phyloP scores from a whole-genome alignment of 345 rosid species.

The Dipteronia dyeriana region DNA sequence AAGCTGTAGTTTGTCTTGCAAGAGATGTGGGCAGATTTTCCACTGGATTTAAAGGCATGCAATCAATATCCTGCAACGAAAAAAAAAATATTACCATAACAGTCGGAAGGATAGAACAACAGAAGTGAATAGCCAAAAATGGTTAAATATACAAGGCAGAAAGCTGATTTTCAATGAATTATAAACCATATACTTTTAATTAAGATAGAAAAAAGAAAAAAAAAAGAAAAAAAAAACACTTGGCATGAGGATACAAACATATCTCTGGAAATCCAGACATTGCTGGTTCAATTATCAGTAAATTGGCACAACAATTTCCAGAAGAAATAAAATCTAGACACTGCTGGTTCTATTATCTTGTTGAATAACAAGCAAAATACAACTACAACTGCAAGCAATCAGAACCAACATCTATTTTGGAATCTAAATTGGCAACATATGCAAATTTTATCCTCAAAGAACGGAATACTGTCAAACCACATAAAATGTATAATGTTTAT shows the following conservation, averaged over 20 bases:
- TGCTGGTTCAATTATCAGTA: background rate
- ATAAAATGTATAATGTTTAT: background rate
- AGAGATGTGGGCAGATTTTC: constrained; percentile 83
- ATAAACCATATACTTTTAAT: background rate
- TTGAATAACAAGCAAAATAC: background rate
- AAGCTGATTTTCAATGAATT: background rate
- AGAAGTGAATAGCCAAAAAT: constrained; percentile 5
- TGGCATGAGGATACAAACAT: background rate
- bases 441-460: background rate
- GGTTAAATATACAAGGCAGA: background rate
- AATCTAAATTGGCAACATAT: background rate
- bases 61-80: constrained; percentile 72
- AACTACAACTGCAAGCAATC: background rate
- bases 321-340: background rate
- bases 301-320: background rate
- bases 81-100: constrained; percentile 20
- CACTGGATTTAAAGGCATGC: constrained; percentile 71
- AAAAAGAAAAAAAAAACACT: no score
- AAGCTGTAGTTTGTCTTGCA: constrained; percentile 41
- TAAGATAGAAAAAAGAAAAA: background rate
- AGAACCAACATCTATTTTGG: constrained; percentile 2
- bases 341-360: background rate
- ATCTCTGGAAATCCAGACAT: background rate
- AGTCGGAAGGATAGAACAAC: constrained; percentile 1
- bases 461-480: background rate